Percentiles rank a stretch among this genome's conserved stretches.
These are phyloP conservation scores for Ceratocystis lukuohia DNA, from an alignment of 2,329 filamentous ascomycete genomes.

Conservation along the genomic window DNA sequence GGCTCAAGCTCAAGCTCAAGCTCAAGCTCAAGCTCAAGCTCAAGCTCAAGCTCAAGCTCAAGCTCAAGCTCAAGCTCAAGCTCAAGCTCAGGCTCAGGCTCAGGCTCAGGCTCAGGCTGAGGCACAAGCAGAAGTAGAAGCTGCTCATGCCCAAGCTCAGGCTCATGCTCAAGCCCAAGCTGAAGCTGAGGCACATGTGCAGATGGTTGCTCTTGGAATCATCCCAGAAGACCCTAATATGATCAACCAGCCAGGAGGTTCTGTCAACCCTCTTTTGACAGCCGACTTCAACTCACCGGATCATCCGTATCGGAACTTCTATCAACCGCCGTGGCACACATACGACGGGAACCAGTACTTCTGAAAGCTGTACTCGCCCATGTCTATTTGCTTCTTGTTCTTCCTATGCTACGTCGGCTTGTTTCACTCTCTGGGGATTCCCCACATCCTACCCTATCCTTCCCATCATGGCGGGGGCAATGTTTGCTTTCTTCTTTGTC, in stretches of 20 bases:
- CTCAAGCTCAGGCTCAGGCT: conserved; percentile 4
- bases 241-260: conserved; percentile 19
- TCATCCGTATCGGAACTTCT: conserved; percentile 70
- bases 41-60: conserved; percentile 17
- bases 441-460: not conserved
- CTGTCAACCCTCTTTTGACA: conserved; percentile 55
- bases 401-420: not conserved
- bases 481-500: not conserved
- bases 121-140: conserved; percentile 1
- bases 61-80: not conserved
- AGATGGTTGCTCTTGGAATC: conserved; percentile 11
- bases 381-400: not conserved
- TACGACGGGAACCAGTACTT: not conserved
- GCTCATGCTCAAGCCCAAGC: conserved; percentile 10
- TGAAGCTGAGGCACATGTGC: conserved; percentile 16
- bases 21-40: not conserved
- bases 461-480: not conserved
- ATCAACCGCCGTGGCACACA: conserved; percentile 46
- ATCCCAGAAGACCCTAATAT: conserved; percentile 5
- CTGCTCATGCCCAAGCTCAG: conserved; percentile 18
- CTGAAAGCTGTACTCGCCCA: not conserved
- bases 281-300: conserved; percentile 67
- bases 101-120: conserved; percentile 1
- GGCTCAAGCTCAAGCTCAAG: conserved; percentile 10
- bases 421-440: not conserved